Evolutionary conservation across 108 stramenopile genomes (phyloP).

Genomic region (Epipyxis sp.): DNA sequence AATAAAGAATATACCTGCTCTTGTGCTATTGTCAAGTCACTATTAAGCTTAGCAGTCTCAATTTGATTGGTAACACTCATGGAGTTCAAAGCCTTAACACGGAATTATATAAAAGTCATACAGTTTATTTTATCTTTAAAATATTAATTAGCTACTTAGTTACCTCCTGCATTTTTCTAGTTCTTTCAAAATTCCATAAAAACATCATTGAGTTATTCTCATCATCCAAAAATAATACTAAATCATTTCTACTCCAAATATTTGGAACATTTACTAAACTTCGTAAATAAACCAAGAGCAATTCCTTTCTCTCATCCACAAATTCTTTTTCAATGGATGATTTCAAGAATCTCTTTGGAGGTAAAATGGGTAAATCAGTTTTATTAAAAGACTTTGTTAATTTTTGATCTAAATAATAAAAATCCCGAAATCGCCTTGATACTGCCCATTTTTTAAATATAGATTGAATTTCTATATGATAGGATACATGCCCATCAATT

Average conservation of each 20-base stretch:
- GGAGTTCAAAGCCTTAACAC: constrained; percentile 7
- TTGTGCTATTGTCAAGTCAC: neutral
- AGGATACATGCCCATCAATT: neutral
- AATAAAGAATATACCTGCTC: neutral
- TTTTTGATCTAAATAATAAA: constrained; percentile 21
- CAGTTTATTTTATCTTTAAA: neutral
- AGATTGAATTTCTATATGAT: neutral
- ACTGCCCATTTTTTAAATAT: neutral
- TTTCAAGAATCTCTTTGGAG: constrained; percentile 21
- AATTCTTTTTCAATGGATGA: neutral
- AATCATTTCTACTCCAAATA: constrained; percentile 23
- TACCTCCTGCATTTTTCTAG: constrained; percentile 21
- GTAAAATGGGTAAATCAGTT: neutral
- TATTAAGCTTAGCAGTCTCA: neutral
- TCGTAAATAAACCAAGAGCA: neutral
- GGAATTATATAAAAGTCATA: too few relatives aligned
- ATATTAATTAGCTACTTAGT: neutral
- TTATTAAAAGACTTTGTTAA: neutral
- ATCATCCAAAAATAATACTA: constrained; percentile 18
- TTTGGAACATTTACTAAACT: neutral
- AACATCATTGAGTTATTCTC: constrained; percentile 17
- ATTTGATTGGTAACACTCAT: neutral
- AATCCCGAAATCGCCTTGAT: neutral
- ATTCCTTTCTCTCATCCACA: constrained; percentile 18
- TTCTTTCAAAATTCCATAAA: constrained; percentile 29